Evolutionary conservation across 352 stramenopile genomes (phyloP).

Genomic region (Globisporangium cederbergense): DNA sequence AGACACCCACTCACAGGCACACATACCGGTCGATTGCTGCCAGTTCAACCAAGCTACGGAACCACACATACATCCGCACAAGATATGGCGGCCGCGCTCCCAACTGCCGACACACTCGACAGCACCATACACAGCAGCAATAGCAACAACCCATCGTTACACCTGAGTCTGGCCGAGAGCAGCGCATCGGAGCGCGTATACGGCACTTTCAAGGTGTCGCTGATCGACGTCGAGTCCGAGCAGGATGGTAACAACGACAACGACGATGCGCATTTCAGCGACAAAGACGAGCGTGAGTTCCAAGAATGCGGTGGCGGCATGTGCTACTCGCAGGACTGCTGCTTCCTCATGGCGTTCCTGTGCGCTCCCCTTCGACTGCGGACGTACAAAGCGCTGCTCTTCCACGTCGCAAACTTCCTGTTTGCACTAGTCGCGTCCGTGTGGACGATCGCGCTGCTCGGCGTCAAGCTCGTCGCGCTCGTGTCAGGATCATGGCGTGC

Average conservation of each 20-base stretch:
- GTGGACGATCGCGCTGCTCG: slow-evolving; percentile 30
- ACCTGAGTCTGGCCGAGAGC: slow-evolving; percentile 15
- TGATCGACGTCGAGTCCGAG: slow-evolving; percentile 57
- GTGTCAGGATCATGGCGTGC: slow-evolving; percentile 11
- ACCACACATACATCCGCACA: background rate
- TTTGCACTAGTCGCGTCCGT: slow-evolving; percentile 32
- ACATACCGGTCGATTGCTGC: no score
- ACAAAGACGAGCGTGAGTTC: slow-evolving; percentile 13
- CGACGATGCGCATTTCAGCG: slow-evolving; percentile 12
- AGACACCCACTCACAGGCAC: background rate
- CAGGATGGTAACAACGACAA: background rate
- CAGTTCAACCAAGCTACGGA: background rate
- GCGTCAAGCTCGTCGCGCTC: slow-evolving; percentile 18
- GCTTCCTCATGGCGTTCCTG: slow-evolving; percentile 47
- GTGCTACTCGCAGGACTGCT: slow-evolving; percentile 40
- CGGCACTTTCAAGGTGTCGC: slow-evolving; percentile 66
- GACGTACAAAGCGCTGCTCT: slow-evolving; percentile 59
- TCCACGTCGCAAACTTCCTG: slow-evolving; percentile 46
- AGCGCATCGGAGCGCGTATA: slow-evolving; percentile 47
- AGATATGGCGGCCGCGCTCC: background rate
- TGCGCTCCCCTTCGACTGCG: slow-evolving; percentile 43
- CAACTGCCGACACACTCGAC: background rate
- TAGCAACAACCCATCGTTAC: slow-evolving; percentile 2
- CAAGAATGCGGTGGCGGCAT: slow-evolving; percentile 8
- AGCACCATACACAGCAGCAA: background rate